phyloP scores from a whole-genome alignment of 768 basidiomycete species.

The Termitomyces sp. region DNA sequence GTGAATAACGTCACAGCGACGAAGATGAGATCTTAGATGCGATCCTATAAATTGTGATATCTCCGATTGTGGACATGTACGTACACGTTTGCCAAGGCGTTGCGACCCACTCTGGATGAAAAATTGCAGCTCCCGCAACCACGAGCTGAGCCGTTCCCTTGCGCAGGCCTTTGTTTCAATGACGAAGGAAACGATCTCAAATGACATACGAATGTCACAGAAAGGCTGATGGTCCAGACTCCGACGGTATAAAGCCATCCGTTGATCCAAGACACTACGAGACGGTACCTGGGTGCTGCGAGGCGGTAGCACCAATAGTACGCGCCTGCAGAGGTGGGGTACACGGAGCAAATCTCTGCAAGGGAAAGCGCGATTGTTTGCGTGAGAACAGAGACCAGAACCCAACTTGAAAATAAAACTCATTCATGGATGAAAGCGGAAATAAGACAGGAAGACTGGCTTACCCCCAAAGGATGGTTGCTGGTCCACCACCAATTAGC shows the following conservation, averaged over 20 bases:
- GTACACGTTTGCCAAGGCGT: constrained; percentile 57
- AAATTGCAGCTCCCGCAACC: constrained; percentile 54
- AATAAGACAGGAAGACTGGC: background rate
- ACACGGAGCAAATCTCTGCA: constrained; percentile 54
- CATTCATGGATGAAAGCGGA: background rate
- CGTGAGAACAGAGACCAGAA: constrained; percentile 42
- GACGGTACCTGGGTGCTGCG: constrained; percentile 42
- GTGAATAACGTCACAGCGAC: constrained; percentile 43
- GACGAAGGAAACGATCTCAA: background rate
- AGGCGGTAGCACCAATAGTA: constrained; percentile 66
- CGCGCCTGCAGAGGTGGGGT: constrained; percentile 55
- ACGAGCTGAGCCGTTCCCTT: constrained; percentile 38
- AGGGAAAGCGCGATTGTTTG: constrained; percentile 46
- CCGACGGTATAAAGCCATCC: constrained; percentile 68
- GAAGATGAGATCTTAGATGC: constrained; percentile 43
- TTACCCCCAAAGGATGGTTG: constrained; percentile 56
- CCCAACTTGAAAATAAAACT: constrained; percentile 30
- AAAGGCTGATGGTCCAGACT: constrained; percentile 63
- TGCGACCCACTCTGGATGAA: constrained; percentile 50
- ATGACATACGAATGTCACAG: constrained; percentile 50
- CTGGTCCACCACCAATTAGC: constrained; percentile 48
- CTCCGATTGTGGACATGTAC: constrained; percentile 5
- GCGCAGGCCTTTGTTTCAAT: background rate
- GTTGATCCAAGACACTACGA: constrained; percentile 57
- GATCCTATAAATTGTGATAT: background rate